Evolutionary conservation across 2,329 filamentous ascomycete species (phyloP).

Genomic region (Juglanconis juglandina): DNA sequence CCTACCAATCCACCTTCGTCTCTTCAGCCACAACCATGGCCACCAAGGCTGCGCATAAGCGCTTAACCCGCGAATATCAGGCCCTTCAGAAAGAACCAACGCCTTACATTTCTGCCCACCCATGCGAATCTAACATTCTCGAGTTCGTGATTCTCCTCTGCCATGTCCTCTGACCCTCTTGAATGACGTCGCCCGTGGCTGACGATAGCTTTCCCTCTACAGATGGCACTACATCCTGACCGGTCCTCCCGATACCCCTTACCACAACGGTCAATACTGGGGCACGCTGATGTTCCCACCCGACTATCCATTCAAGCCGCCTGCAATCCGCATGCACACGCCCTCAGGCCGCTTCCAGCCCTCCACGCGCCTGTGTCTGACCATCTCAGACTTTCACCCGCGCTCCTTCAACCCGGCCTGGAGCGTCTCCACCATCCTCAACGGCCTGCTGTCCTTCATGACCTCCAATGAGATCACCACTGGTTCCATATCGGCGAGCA

Average conservation of each 20-base stretch:
- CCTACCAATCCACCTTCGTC: neutral
- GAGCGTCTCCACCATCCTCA: slow-evolving; percentile 95
- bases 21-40: slow-evolving; percentile 8
- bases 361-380: slow-evolving; percentile 85
- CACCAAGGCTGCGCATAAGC: slow-evolving; percentile 18
- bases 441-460: slow-evolving; percentile 95
- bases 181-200: neutral
- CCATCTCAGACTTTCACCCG: slow-evolving; percentile 95
- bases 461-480: slow-evolving; percentile 99
- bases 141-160: slow-evolving; percentile 54
- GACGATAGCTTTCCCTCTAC: slow-evolving; percentile 19
- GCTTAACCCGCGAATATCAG: slow-evolving; percentile 60
- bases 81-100: slow-evolving; percentile 70
- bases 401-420: slow-evolving; percentile 98
- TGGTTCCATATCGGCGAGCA: slow-evolving; percentile 74
- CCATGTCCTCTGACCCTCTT: slow-evolving; percentile 11
- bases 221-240: slow-evolving; percentile 96
- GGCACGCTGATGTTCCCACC: slow-evolving; percentile 92
- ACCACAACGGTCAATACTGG: slow-evolving; percentile 96
- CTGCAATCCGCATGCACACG: slow-evolving; percentile 98
- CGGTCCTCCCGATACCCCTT: slow-evolving; percentile 89
- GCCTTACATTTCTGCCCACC: slow-evolving; percentile 84
- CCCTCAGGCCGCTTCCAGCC: slow-evolving; percentile 94
- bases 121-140: slow-evolving; percentile 85
- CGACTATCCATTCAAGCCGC: slow-evolving; percentile 95